Percentiles rank a stretch among this genome's conserved stretches.
Conservation (phyloP, 768 basidiomycete genomes). For the Boletellus sp. region DNA sequence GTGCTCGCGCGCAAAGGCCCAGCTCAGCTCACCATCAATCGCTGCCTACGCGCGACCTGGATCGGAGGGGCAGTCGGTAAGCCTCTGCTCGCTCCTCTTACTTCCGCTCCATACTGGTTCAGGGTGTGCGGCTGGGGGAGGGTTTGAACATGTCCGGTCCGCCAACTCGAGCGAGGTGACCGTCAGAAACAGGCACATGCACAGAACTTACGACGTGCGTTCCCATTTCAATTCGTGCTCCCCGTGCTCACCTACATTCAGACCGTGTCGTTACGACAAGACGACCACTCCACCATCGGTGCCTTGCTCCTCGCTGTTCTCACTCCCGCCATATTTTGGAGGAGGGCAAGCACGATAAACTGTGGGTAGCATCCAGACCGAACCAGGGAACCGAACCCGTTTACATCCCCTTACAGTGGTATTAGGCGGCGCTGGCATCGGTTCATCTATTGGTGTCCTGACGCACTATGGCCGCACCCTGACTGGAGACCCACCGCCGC, state of each 20-base stretch:
- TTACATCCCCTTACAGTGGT: constrained; percentile 44
- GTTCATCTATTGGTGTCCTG: constrained; percentile 56
- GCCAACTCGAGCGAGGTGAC: constrained; percentile 48
- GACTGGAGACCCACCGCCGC: constrained; percentile 53
- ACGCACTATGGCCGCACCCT: constrained; percentile 52
- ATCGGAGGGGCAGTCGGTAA: constrained; percentile 56
- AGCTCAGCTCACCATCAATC: constrained; percentile 54
- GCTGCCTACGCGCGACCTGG: constrained; percentile 70
- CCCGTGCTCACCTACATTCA: constrained; percentile 25
- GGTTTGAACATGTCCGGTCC: constrained; percentile 59
- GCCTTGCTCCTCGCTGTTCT: constrained; percentile 59
- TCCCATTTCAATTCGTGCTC: not conserved
- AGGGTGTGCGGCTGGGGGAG: constrained; percentile 47
- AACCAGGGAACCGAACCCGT: not conserved
- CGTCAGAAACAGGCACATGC: constrained; percentile 47
- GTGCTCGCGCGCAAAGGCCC: constrained; percentile 53
- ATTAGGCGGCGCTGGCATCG: constrained; percentile 68
- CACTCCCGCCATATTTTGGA: constrained; percentile 72
- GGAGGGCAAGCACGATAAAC: constrained; percentile 56
- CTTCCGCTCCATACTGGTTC: not conserved
- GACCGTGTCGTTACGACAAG: constrained; percentile 56
- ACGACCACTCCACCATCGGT: constrained; percentile 78
- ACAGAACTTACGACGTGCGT: constrained; percentile 56
- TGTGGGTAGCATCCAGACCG: constrained; percentile 38
- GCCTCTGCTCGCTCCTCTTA: not conserved